Percentiles rank a stretch among this genome's conserved stretches.
Evolutionary conservation across 176 grass and related monocot genomes (phyloP).

Genomic region (Paspalum vaginatum): DNA sequence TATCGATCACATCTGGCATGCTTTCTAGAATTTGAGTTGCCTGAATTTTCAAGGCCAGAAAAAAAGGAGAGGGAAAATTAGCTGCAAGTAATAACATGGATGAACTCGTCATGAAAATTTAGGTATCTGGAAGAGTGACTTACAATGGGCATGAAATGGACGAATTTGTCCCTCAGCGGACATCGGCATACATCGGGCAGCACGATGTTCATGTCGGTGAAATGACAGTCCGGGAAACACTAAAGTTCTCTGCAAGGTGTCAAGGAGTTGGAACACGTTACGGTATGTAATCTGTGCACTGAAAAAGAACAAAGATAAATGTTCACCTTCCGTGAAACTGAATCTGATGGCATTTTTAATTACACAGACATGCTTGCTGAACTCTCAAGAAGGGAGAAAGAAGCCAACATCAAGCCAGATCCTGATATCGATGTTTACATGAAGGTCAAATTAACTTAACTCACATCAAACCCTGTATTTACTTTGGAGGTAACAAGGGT

Average conservation of each 20-base stretch:
- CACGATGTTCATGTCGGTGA: not conserved
- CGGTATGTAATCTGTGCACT: conserved; percentile 40
- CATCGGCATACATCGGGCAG: not conserved
- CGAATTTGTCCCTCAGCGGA: not conserved
- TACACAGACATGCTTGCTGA: conserved; percentile 81
- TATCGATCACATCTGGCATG: conserved; percentile 35
- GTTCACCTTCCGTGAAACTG: not conserved
- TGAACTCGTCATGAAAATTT: conserved; percentile 35
- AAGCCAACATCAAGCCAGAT: conserved; percentile 83
- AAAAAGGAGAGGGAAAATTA: not conserved
- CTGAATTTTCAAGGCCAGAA: not conserved
- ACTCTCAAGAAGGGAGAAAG: conserved; percentile 91
- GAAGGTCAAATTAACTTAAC: conserved; percentile 57
- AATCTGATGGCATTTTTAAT: conserved; percentile 32
- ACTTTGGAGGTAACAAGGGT: conserved; percentile 7
- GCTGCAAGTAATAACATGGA: not conserved
- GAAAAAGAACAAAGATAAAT: not conserved
- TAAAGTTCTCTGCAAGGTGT: not conserved
- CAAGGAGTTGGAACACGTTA: conserved; percentile 58
- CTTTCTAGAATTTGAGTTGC: not conserved
- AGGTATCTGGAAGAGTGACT: conserved; percentile 73
- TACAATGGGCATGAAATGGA: not conserved
- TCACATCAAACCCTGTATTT: not conserved
- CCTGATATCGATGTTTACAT: conserved; percentile 87
- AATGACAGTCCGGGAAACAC: not conserved